phyloP scores from a whole-genome alignment of 805 yeast species.

The Cyberlindnera lachancei region DNA sequence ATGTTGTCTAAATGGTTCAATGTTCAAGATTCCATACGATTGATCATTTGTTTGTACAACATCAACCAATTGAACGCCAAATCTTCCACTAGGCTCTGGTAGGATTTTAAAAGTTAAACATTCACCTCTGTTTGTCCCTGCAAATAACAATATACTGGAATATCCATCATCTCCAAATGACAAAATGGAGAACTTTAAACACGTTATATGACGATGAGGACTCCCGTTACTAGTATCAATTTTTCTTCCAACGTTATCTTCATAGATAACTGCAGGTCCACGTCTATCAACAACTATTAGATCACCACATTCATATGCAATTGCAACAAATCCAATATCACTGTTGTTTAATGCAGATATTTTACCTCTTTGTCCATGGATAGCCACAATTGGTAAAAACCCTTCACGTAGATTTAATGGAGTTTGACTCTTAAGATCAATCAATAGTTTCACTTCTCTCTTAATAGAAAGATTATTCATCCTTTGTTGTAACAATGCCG shows the following conservation, averaged over 20 bases:
- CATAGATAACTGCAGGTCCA: slow-evolving; percentile 62
- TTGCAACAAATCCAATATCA: slow-evolving; percentile 75
- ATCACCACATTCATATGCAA: slow-evolving; percentile 73
- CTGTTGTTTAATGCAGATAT: slow-evolving; percentile 63
- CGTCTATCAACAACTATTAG: slow-evolving; percentile 71
- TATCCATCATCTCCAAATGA: slow-evolving; percentile 57
- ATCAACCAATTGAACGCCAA: slow-evolving; percentile 45
- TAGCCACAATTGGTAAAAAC: slow-evolving; percentile 46
- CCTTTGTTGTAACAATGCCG: slow-evolving; percentile 24
- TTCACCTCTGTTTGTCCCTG: slow-evolving; percentile 76
- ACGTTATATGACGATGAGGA: slow-evolving; percentile 45
- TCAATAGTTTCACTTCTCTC: slow-evolving; percentile 23
- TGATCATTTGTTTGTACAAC: slow-evolving; percentile 38
- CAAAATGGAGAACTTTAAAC: slow-evolving; percentile 68
- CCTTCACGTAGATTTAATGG: slow-evolving; percentile 51
- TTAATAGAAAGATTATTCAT: slow-evolving; percentile 24
- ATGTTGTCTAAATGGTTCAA: slow-evolving; percentile 51
- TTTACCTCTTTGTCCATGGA: slow-evolving; percentile 37
- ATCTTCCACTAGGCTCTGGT: slow-evolving; percentile 58
- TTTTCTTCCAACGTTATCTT: slow-evolving; percentile 26
- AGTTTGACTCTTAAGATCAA: slow-evolving; percentile 49
- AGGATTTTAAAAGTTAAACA: slow-evolving; percentile 54
- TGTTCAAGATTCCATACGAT: slow-evolving; percentile 41
- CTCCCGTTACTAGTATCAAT: slow-evolving; percentile 21
- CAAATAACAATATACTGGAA: slow-evolving; percentile 63